Evolutionary conservation across 768 basidiomycete genomes (phyloP).

Genomic region (Lactarius hengduanensis): DNA sequence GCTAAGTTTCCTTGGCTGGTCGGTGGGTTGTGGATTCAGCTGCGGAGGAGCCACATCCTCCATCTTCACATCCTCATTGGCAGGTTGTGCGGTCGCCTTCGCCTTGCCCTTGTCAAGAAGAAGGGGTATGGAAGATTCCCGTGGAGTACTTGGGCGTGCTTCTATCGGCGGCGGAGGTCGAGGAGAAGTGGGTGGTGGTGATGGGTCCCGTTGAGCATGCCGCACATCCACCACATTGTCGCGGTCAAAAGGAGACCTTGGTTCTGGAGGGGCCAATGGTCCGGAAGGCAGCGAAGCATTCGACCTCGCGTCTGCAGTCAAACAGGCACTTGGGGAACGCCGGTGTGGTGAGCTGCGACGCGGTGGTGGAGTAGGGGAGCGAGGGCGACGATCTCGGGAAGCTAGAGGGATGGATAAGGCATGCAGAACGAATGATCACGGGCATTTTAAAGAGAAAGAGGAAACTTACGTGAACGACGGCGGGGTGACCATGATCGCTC

Average conservation of each 20-base stretch:
- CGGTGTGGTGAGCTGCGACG: slow-evolving; percentile 19
- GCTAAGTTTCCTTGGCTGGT: slow-evolving; percentile 18
- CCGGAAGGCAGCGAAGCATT: neutral
- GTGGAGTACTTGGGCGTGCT: slow-evolving; percentile 1
- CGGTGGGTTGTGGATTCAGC: slow-evolving; percentile 12
- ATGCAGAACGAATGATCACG: neutral
- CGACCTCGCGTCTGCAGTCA: slow-evolving; percentile 2
- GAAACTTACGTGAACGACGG: slow-evolving; percentile 23
- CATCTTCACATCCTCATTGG: slow-evolving; percentile 24
- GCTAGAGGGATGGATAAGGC: slow-evolving; percentile 2
- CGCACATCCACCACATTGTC: slow-evolving; percentile 6
- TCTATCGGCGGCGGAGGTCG: slow-evolving; percentile 2
- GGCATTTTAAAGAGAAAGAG: neutral
- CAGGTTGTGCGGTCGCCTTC: slow-evolving; percentile 14
- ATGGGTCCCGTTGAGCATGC: slow-evolving; percentile 11
- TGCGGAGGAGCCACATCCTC: slow-evolving; percentile 11
- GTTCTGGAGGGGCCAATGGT: slow-evolving; percentile 10
- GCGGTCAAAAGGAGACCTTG: slow-evolving; percentile 2
- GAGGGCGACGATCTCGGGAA: slow-evolving; percentile 21
- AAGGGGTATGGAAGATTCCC: neutral
- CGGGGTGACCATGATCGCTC: slow-evolving; percentile 25
- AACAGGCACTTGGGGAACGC: slow-evolving; percentile 21
- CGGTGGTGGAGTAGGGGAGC: slow-evolving; percentile 19
- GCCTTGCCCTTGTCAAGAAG: slow-evolving; percentile 24
- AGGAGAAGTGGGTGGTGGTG: slow-evolving; percentile 16